Conservation (phyloP, 305 asterid species). For the Fraxinus platypoda region DNA sequence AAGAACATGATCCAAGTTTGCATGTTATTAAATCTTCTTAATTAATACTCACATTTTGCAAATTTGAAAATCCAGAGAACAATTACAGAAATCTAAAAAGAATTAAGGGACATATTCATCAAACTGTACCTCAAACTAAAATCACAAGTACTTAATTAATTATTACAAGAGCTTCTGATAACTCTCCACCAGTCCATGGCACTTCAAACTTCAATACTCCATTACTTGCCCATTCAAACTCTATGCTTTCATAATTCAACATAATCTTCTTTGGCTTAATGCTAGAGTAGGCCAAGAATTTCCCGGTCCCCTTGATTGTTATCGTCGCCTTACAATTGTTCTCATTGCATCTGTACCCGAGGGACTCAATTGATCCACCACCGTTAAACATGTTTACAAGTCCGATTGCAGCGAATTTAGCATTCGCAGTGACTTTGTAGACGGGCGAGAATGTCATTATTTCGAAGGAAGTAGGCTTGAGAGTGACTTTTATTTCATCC, state of each 20-base stretch:
- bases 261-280: slow-evolving; percentile 26
- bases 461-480: slow-evolving; percentile 37
- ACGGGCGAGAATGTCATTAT: slow-evolving; percentile 32
- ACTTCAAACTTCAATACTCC: slow-evolving; percentile 38
- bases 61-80: neutral
- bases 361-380: slow-evolving; percentile 34
- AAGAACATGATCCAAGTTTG: no score
- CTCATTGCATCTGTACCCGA: slow-evolving; percentile 21
- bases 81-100: neutral
- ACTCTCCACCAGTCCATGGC: slow-evolving; percentile 36
- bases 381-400: slow-evolving; percentile 43
- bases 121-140: neutral
- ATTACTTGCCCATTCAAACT: slow-evolving; percentile 35
- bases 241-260: slow-evolving; percentile 26
- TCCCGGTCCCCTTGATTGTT: slow-evolving; percentile 41
- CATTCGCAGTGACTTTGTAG: slow-evolving; percentile 2
- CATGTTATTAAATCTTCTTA: neutral
- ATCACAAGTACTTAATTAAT: slow-evolving; percentile 11
- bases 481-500: slow-evolving; percentile 23
- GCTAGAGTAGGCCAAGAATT: slow-evolving; percentile 43
- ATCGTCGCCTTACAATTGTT: slow-evolving; percentile 6
- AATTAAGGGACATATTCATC: neutral
- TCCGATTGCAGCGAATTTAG: slow-evolving; percentile 38
- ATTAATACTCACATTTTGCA: neutral
- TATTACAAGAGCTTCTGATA: slow-evolving; percentile 23